Evolutionary conservation across 805 yeast species (phyloP).

Genomic region (Blastobotrys peoriensis): DNA sequence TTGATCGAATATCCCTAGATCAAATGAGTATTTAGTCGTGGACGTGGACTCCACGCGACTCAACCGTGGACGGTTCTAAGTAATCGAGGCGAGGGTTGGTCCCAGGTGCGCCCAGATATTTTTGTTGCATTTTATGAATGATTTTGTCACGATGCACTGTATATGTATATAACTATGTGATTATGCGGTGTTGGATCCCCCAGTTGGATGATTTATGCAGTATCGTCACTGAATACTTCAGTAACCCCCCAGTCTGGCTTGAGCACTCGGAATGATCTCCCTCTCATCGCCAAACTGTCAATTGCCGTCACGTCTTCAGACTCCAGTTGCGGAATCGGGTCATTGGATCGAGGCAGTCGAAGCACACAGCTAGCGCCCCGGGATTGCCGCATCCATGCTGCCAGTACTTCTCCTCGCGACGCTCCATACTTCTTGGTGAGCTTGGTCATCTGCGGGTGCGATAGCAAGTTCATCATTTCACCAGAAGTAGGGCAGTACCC

Average conservation of each 20-base stretch:
- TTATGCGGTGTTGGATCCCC: too few relatives aligned
- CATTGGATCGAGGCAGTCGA: neutral
- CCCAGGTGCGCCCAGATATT: too few relatives aligned
- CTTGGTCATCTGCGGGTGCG: neutral
- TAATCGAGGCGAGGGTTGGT: too few relatives aligned
- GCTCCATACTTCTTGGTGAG: neutral
- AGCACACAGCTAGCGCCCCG: neutral
- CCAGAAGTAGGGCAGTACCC: slow-evolving; percentile 60
- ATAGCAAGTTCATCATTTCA: neutral
- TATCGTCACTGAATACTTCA: neutral
- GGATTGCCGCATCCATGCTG: neutral
- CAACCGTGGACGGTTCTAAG: too few relatives aligned
- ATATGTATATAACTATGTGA: too few relatives aligned
- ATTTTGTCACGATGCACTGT: too few relatives aligned
- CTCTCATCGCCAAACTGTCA: neutral
- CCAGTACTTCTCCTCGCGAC: neutral
- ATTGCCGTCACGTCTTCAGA: neutral
- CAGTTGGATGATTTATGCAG: too few relatives aligned
- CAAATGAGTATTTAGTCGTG: neutral
- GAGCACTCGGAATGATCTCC: neutral
- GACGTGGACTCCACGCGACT: too few relatives aligned
- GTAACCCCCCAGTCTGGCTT: neutral
- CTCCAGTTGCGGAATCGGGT: neutral
- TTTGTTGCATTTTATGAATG: too few relatives aligned
- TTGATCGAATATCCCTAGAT: slow-evolving; percentile 22